Percentiles rank a stretch among this genome's conserved stretches.
Evolutionary conservation across 2,329 filamentous ascomycete genomes (phyloP).

Genomic region (Exophiala aquamarina): DNA sequence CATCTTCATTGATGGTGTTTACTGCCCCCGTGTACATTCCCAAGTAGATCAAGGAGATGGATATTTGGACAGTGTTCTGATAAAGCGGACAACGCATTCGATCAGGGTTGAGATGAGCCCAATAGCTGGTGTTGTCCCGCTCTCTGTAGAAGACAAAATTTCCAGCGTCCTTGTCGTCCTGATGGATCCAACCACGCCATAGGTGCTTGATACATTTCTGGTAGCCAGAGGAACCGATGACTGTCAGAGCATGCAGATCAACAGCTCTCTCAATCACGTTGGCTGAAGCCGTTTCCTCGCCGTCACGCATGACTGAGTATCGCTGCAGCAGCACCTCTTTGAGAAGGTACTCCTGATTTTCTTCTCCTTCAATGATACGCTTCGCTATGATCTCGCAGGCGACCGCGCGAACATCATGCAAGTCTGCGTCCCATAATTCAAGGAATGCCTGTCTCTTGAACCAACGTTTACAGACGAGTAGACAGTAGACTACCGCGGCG

Average conservation of each 20-base stretch:
- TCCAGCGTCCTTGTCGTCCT: slow-evolving; percentile 88
- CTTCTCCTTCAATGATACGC: slow-evolving; percentile 77
- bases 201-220: slow-evolving; percentile 92
- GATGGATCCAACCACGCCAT: slow-evolving; percentile 95
- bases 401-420: slow-evolving; percentile 74
- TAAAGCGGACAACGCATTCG: slow-evolving; percentile 90
- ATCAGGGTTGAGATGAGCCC: slow-evolving; percentile 85
- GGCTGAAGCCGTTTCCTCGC: slow-evolving; percentile 68
- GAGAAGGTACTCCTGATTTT: slow-evolving; percentile 75
- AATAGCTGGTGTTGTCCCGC: slow-evolving; percentile 75
- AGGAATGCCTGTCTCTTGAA: slow-evolving; percentile 75
- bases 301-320: slow-evolving; percentile 77
- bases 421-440: slow-evolving; percentile 89
- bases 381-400: slow-evolving; percentile 95
- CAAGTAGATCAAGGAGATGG: slow-evolving; percentile 81
- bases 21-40: slow-evolving; percentile 85
- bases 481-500: slow-evolving; percentile 79
- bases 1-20: slow-evolving; percentile 85
- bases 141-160: slow-evolving; percentile 85
- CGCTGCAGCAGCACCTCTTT: slow-evolving; percentile 81
- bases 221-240: slow-evolving; percentile 91
- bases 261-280: slow-evolving; percentile 94
- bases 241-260: slow-evolving; percentile 81
- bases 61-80: slow-evolving; percentile 84
- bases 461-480: slow-evolving; percentile 72